These are phyloP conservation scores for Tylopilus sp. DNA, from an alignment of 1,284 basidiomycete genomes.

Conservation along the genomic window DNA sequence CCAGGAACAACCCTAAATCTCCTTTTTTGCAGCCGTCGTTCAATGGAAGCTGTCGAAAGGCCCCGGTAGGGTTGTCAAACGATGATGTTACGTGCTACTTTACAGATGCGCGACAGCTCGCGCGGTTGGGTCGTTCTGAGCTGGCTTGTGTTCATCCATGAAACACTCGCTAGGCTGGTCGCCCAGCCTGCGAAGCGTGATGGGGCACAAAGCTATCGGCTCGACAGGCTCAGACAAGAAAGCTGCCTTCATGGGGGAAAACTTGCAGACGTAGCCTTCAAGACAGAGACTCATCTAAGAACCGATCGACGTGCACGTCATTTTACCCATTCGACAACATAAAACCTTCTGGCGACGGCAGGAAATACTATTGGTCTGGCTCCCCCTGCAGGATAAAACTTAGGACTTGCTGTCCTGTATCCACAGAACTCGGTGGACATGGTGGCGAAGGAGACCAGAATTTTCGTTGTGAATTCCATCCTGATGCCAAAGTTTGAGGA, in stretches of 20 bases:
- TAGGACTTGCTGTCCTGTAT: background rate
- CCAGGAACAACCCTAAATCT: too few species aligned
- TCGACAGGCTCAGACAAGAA: slow-evolving; percentile 39
- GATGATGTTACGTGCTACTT: too few species aligned
- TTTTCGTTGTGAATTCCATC: slow-evolving; percentile 10
- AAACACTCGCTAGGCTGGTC: slow-evolving; percentile 18
- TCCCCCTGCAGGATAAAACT: too few species aligned
- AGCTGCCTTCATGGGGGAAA: slow-evolving; percentile 34
- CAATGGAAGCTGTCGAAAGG: too few species aligned
- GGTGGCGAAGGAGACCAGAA: slow-evolving; percentile 9
- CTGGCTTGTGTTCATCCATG: background rate
- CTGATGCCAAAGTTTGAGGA: slow-evolving; percentile 11
- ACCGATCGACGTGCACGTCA: slow-evolving; percentile 21
- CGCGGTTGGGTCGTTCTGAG: background rate
- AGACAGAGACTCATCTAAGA: slow-evolving; percentile 29
- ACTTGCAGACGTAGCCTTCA: slow-evolving; percentile 40
- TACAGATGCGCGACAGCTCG: too few species aligned
- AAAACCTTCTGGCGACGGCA: slow-evolving; percentile 13
- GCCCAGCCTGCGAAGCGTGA: slow-evolving; percentile 37
- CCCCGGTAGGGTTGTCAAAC: too few species aligned
- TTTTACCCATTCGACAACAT: background rate
- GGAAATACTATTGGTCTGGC: background rate
- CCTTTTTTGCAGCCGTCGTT: too few species aligned
- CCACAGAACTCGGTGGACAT: slow-evolving; percentile 16
- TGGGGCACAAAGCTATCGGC: slow-evolving; percentile 37